Conservation (phyloP, 2,329 filamentous ascomycete species). For the Aspergillus sojae region DNA sequence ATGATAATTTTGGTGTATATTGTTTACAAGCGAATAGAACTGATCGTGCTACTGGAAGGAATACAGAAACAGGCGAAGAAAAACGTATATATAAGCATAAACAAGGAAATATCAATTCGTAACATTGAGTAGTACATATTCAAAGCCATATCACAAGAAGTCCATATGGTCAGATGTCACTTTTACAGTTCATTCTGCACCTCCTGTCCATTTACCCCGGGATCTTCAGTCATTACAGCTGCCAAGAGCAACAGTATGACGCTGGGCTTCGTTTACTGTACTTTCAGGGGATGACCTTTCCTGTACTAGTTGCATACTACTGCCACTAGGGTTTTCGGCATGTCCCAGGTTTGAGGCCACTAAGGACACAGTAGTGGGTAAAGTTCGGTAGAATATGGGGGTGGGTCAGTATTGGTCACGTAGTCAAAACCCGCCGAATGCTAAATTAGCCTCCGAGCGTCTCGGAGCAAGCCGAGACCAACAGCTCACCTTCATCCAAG, state of each 20-base stretch:
- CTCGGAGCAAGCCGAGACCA: neutral
- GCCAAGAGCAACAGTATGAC: neutral
- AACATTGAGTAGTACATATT: neutral
- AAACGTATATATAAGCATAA: neutral
- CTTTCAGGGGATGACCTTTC: neutral
- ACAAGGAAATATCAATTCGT: neutral
- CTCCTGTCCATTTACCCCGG: too few relatives aligned
- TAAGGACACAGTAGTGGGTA: neutral
- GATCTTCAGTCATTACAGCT: neutral
- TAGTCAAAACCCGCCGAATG: neutral
- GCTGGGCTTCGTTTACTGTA: too few relatives aligned
- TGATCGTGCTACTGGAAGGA: neutral
- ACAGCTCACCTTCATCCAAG: neutral
- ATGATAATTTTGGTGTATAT: neutral
- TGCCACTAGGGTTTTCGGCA: too few relatives aligned
- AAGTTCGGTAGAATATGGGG: neutral
- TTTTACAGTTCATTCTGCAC: too few relatives aligned
- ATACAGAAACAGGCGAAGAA: neutral
- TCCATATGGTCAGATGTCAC: too few relatives aligned
- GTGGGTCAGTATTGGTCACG: neutral
- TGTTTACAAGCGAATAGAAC: neutral
- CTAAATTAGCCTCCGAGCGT: neutral
- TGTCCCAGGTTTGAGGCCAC: too few relatives aligned
- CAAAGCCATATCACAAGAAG: neutral
- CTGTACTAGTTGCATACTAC: neutral